phyloP scores from a whole-genome alignment of 73 alveolate genomes.

The Stentor roeselii region DNA sequence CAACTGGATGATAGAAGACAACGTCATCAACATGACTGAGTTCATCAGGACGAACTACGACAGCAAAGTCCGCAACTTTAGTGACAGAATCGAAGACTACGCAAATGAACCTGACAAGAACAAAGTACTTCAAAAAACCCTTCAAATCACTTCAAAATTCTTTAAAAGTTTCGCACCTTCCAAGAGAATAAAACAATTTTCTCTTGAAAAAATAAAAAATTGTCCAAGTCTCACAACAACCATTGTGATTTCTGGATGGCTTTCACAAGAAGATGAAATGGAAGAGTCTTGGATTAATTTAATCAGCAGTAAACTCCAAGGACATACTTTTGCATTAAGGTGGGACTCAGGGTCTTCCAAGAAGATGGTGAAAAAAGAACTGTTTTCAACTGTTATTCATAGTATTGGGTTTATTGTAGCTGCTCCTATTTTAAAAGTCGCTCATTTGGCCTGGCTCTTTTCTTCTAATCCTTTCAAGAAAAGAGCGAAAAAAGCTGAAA shows the following conservation, averaged over 20 bases:
- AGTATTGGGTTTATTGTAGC: slow-evolving; percentile 9
- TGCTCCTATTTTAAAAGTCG: background rate
- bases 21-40: background rate
- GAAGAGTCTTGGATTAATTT: background rate
- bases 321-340: slow-evolving; percentile 6
- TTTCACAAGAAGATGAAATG: slow-evolving; percentile 25
- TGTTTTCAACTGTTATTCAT: background rate
- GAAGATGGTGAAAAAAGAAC: background rate
- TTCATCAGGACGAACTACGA: background rate
- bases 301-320: background rate
- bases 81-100: background rate
- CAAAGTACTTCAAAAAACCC: background rate
- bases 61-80: background rate
- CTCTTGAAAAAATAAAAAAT: background rate
- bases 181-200: background rate
- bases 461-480: background rate
- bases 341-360: slow-evolving; percentile 16
- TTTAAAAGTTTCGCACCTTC: background rate
- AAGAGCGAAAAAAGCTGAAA: slow-evolving; percentile 23
- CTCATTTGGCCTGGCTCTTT: background rate
- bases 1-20: background rate
- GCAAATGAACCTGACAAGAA: background rate
- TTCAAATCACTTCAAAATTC: background rate
- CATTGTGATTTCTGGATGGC: slow-evolving; percentile 18
- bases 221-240: background rate